These are phyloP conservation scores for Trichosporon sp. DNA, from an alignment of 1,284 basidiomycete genomes.

Conservation along the genomic window DNA sequence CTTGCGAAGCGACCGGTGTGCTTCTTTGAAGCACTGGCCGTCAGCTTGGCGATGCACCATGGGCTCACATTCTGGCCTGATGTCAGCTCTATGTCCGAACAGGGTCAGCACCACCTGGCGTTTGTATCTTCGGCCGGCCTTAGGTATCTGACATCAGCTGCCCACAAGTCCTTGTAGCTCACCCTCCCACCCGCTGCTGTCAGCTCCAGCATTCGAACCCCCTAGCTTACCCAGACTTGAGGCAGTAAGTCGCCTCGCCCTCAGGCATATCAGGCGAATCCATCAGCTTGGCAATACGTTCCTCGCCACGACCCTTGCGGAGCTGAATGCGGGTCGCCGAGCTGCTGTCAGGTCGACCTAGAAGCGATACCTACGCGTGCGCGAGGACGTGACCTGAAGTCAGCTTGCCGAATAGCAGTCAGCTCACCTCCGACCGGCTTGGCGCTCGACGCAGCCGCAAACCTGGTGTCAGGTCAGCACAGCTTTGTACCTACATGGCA, in stretches of 20 bases:
- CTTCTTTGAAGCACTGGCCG: no score
- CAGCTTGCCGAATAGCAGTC: background rate
- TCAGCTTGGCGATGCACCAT: no score
- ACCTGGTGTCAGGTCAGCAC: constrained; percentile 42
- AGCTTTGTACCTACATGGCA: constrained; percentile 56
- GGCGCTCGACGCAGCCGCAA: constrained; percentile 78
- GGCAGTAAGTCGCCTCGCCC: constrained; percentile 84
- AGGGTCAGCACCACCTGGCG: background rate
- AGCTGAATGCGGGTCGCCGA: constrained; percentile 43
- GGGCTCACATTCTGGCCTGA: background rate
- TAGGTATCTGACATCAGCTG: constrained; percentile 10
- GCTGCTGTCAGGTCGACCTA: constrained; percentile 13
- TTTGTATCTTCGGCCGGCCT: background rate
- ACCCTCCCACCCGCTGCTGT: constrained; percentile 35
- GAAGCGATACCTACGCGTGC: constrained; percentile 36
- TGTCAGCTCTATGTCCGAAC: background rate
- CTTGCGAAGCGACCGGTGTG: no score
- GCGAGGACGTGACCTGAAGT: constrained; percentile 44
- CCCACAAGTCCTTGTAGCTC: background rate
- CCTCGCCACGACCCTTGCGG: constrained; percentile 77
- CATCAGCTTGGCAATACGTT: constrained; percentile 89
- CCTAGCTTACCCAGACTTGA: constrained; percentile 49
- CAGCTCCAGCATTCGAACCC: background rate
- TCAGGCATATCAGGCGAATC: constrained; percentile 88
- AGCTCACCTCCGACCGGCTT: constrained; percentile 73